Conservation (phyloP, 768 basidiomycete genomes). For the Leccinum arenicola region DNA sequence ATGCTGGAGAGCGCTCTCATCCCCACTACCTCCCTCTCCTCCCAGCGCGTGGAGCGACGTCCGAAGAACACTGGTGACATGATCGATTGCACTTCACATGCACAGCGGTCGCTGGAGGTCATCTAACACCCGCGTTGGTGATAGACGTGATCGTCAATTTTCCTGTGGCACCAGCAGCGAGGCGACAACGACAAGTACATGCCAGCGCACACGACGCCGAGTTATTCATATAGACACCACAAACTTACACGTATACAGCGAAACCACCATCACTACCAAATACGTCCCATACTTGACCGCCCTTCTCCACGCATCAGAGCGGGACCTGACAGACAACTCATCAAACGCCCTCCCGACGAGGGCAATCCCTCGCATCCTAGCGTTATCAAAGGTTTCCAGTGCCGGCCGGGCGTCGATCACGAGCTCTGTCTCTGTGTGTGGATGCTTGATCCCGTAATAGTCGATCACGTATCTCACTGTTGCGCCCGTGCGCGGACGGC, state of each 20-base stretch:
- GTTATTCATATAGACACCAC: background rate
- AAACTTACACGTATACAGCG: background rate
- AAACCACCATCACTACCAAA: constrained; percentile 1
- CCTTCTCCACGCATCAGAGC: background rate
- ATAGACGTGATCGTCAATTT: background rate
- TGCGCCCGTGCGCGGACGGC: constrained; percentile 4
- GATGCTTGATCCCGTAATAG: constrained; percentile 14
- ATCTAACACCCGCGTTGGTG: background rate
- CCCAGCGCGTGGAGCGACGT: too few relatives aligned
- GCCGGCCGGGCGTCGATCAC: constrained; percentile 8
- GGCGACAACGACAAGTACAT: background rate
- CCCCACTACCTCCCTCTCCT: too few relatives aligned
- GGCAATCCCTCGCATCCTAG: constrained; percentile 7
- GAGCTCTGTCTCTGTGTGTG: background rate
- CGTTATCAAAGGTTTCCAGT: constrained; percentile 9
- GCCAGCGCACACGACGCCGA: background rate
- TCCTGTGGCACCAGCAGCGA: too few relatives aligned
- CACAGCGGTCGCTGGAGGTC: background rate
- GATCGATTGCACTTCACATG: too few relatives aligned
- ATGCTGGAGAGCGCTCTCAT: too few relatives aligned
- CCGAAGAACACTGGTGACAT: too few relatives aligned
- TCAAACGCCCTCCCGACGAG: background rate
- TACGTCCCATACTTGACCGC: background rate
- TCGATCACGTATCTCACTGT: constrained; percentile 11
- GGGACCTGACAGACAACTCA: background rate